Conservation (phyloP, 139 green algal species). For the Chlorella ohadii region DNA sequence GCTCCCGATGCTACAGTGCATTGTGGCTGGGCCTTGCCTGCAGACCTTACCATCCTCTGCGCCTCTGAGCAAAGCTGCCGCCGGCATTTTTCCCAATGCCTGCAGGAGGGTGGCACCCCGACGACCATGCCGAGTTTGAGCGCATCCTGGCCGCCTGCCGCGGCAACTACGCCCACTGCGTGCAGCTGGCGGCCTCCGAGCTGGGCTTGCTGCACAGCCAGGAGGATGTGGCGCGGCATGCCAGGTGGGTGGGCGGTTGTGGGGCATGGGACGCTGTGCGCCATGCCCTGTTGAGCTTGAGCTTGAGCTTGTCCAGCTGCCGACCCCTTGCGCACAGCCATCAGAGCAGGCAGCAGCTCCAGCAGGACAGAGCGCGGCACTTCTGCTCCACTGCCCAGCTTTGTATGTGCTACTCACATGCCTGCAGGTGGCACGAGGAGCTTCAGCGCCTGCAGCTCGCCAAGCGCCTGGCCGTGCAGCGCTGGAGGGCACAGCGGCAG, state of each 20-base stretch:
- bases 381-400: too few relatives aligned
- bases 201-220: conserved; percentile 18
- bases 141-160: conserved; percentile 37
- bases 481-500: neutral
- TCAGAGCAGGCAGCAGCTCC: too few relatives aligned
- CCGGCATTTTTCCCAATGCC: neutral
- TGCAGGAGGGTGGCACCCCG: conserved; percentile 46
- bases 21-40: too few relatives aligned
- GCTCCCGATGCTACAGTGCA: too few relatives aligned
- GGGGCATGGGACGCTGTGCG: too few relatives aligned
- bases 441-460: conserved; percentile 4
- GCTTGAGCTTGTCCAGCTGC: too few relatives aligned
- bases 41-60: too few relatives aligned
- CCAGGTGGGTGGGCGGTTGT: conserved; percentile 3
- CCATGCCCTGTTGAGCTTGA: too few relatives aligned
- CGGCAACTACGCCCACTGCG: conserved; percentile 29
- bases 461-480: conserved; percentile 28
- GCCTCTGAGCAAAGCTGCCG: too few relatives aligned
- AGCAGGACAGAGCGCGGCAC: too few relatives aligned
- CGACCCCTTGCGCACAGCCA: too few relatives aligned
- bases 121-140: conserved; percentile 48
- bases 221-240: neutral
- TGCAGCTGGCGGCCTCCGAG: conserved; percentile 1
- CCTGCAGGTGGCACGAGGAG: conserved; percentile 25
- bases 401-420: too few relatives aligned